Base-by-base conservation (phyloP, 1,139 yeast species). In the Suhomyces maxii region DNA sequence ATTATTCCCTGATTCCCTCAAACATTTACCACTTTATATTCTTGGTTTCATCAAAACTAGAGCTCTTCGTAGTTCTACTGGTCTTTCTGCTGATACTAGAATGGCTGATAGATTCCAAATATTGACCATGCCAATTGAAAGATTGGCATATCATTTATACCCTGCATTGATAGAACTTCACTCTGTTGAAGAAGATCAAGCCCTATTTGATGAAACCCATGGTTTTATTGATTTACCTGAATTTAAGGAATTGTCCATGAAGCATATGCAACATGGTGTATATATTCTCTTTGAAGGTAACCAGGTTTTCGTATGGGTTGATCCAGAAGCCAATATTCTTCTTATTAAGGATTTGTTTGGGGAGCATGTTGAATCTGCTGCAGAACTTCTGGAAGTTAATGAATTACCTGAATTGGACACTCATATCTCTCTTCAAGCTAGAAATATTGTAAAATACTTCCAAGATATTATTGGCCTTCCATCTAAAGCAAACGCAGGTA, bases 111-210 rank as follows among this genome's bases (percentile, higher is more conserved):
- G 80, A 44, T 78, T 76, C 55, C 72, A 74, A 45, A 72, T 87
- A 63, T 70, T 79, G 50, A 68, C 75, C 10, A 73, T 81, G 68
- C 82, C 88, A 18, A 64, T 84, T 30, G 84, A 83, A 26, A 76
- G 77, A 48, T 70, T 93, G 33, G 69, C 83, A 37, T 79, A 80
- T 50, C 83, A 82, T 51, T 72, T 93, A 43, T 93, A 91, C 58
- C 99, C 99, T 1, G 83, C 88, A 6, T 73, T 93, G 51, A 75
- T 88, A 39, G 89, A 89, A 37, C 65, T 91, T 37, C 96, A 90
- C 63, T 76, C 81, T 3, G 65, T 89, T 46, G 71, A 68, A 8
- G 86, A 81, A 7, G 70, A 69, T 3, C 89, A 83, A 51, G 79
- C 86, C 37, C 59, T 74, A 23, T 67, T 73, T 25, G 73, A 71